Base-by-base conservation (phyloP, 768 basidiomycete genomes). In the Daedaleopsis nitida region DNA sequence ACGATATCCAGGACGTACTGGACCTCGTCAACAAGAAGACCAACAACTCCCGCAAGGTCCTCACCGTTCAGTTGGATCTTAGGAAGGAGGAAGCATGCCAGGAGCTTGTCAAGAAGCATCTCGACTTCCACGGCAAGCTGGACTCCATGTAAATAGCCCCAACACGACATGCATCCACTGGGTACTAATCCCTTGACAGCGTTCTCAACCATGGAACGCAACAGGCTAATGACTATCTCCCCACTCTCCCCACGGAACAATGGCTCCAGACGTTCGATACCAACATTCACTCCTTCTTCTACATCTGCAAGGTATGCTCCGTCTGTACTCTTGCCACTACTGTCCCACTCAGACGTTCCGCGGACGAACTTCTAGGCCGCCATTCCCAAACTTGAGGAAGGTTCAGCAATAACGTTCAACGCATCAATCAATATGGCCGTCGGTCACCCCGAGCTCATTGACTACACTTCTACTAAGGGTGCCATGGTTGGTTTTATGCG, bases 391-490 rank as follows among this genome's bases (percentile, higher is more conserved):
- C 76, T 84, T 66, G 68, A 72, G 10, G 72, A 74, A 61, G 79
- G 70, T 14, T 59, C 68, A 21, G 70, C 74, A 37, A 82, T 83
- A 68, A 76, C 78, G 67, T 79, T 77, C 72, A 80, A 80, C 61
- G 73, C 74, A 0, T 76, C 73, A 55, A 75, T 80, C 69, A 83
- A 82, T 71, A 73, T 73, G 16, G 76, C 75, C 52, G 71, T 79
- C 35, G 80, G 80, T 0, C 78, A 81, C 37, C 72, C 73, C n/a
- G 76, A 80, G 60, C 72, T 85, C 23, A 67, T 84, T 42, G 83
- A 85, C 70, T 85, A 83, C 70, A 83, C 82, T 16, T 69, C 81
- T 9, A 83, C 83, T 27, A 84, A 84, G 68, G 83, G 83, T 11
- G 80, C 82, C 10, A 80, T 83, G 60, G 73, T 83, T 53, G 75